Conservation (phyloP, 2,329 filamentous ascomycete genomes). For the Colletotrichum endophyticum region DNA sequence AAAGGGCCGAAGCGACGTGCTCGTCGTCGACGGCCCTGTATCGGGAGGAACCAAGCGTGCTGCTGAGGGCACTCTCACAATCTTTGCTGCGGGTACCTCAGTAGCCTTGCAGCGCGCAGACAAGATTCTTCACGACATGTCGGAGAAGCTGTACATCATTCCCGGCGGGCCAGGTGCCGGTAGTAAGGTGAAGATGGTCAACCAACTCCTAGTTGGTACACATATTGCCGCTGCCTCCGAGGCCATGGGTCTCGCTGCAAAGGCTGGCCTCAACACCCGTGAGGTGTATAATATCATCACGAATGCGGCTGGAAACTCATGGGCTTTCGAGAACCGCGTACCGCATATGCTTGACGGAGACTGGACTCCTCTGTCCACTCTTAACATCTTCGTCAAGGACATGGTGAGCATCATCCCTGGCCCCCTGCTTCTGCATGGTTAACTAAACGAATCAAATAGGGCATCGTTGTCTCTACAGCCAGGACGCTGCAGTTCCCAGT, state of each 20-base stretch:
- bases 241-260: slow-evolving; percentile 56
- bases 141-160: slow-evolving; percentile 59
- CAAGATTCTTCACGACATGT: slow-evolving; percentile 61
- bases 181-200: slow-evolving; percentile 59
- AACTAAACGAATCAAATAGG: not conserved
- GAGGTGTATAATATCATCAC: slow-evolving; percentile 33
- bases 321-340: slow-evolving; percentile 63
- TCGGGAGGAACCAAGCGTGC: slow-evolving; percentile 73
- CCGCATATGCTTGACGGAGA: slow-evolving; percentile 57
- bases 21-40: slow-evolving; percentile 74
- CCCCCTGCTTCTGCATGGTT: not conserved
- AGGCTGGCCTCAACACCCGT: slow-evolving; percentile 47
- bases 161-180: slow-evolving; percentile 54
- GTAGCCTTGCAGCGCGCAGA: slow-evolving; percentile 55
- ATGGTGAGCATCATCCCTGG: slow-evolving; percentile 28
- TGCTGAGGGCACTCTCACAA: slow-evolving; percentile 71
- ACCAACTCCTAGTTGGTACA: slow-evolving; percentile 56
- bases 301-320: slow-evolving; percentile 41
- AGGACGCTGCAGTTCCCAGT: slow-evolving; percentile 36
- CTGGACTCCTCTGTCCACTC: slow-evolving; percentile 40
- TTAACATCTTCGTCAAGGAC: slow-evolving; percentile 40
- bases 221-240: slow-evolving; percentile 57
- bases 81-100: slow-evolving; percentile 63
- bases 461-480: slow-evolving; percentile 32
- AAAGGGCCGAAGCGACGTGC: slow-evolving; percentile 23